phyloP scores from a whole-genome alignment of 1,139 yeast species.

The Arxiozyma telluris region DNA sequence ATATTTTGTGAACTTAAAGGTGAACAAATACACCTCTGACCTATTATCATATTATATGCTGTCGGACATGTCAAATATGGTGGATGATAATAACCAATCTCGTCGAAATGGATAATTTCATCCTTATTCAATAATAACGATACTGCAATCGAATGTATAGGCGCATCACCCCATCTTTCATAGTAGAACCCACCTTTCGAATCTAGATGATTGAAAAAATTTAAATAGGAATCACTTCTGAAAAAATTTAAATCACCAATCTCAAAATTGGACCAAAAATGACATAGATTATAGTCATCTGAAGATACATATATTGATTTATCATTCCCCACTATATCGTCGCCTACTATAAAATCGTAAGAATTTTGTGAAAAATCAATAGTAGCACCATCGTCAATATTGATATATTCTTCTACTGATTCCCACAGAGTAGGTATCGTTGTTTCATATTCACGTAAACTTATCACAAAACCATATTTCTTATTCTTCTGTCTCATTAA shows the following conservation, averaged over 20 bases:
- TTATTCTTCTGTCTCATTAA: slow-evolving; percentile 63
- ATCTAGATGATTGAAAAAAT: slow-evolving; percentile 64
- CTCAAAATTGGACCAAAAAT: slow-evolving; percentile 85
- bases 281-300: slow-evolving; percentile 72
- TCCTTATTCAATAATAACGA: slow-evolving; percentile 56
- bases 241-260: slow-evolving; percentile 65
- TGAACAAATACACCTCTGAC: slow-evolving; percentile 65
- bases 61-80: slow-evolving; percentile 82
- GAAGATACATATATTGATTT: slow-evolving; percentile 34
- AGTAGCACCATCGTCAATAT: slow-evolving; percentile 46
- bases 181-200: slow-evolving; percentile 83
- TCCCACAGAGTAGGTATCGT: slow-evolving; percentile 83
- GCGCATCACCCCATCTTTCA: slow-evolving; percentile 93
- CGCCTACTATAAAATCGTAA: slow-evolving; percentile 58
- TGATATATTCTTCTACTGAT: slow-evolving; percentile 57
- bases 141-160: slow-evolving; percentile 87
- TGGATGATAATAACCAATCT: slow-evolving; percentile 75
- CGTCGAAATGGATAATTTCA: slow-evolving; percentile 81
- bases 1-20: slow-evolving; percentile 41
- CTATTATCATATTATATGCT: slow-evolving; percentile 40
- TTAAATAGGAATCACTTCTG: slow-evolving; percentile 60
- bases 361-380: slow-evolving; percentile 58
- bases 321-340: slow-evolving; percentile 33
- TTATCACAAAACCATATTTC: slow-evolving; percentile 78
- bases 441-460: slow-evolving; percentile 67